Evolutionary conservation across 495 filamentous ascomycete species (phyloP).

Genomic region (Penicillium cataractarum): DNA sequence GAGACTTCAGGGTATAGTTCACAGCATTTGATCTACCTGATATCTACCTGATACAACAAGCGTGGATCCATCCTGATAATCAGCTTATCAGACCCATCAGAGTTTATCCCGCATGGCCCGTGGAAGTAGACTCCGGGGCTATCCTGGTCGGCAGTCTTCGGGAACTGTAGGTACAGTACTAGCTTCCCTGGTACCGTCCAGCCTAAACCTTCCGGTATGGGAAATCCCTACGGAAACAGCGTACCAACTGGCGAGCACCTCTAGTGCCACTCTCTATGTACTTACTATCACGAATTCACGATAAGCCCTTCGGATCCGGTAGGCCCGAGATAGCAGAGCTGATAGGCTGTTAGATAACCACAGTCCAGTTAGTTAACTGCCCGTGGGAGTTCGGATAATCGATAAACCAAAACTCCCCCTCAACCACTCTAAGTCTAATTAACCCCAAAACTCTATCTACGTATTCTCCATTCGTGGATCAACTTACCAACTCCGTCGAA

Average conservation of each 20-base stretch:
- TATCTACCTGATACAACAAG: slow-evolving; percentile 10
- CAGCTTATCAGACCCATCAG: slow-evolving; percentile 4
- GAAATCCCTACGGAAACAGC: not conserved
- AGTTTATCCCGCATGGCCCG: not conserved
- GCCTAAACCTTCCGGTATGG: no score
- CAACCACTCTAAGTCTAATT: not conserved
- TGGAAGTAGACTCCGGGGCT: slow-evolving; percentile 12
- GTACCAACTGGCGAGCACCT: not conserved
- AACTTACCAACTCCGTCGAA: not conserved
- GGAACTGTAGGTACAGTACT: not conserved
- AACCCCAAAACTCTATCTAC: not conserved
- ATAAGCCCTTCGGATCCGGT: not conserved
- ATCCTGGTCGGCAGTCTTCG: not conserved
- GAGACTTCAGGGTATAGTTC: no score
- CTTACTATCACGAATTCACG: not conserved
- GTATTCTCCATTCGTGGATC: no score
- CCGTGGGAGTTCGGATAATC: no score
- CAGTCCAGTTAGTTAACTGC: no score
- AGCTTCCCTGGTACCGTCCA: no score
- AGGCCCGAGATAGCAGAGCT: not conserved
- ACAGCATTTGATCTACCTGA: slow-evolving; percentile 4
- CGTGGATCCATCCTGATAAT: slow-evolving; percentile 1
- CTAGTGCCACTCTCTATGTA: no score
- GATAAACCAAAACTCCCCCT: not conserved
- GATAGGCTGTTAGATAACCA: no score